Conservation (phyloP, 495 filamentous ascomycete species). For the Trichoderma orchidacearum region DNA sequence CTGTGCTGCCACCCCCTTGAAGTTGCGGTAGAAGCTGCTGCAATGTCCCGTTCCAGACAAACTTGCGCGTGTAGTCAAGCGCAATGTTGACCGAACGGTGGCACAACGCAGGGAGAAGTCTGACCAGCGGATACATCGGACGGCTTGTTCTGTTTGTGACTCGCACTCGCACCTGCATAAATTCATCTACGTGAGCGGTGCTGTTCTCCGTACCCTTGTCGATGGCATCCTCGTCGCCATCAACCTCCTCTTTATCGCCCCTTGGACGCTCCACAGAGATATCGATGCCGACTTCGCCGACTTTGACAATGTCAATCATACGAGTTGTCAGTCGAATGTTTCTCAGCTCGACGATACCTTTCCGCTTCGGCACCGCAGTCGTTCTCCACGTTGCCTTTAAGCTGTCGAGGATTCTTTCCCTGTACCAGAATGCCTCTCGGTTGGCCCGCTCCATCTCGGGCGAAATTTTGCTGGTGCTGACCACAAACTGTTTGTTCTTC, state of each 20-base stretch:
- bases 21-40: constrained; percentile 59
- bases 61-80: constrained; percentile 69
- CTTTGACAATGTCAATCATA: constrained; percentile 72
- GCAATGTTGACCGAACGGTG: constrained; percentile 60
- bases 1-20: constrained; percentile 34
- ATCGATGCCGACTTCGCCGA: constrained; percentile 66
- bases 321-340: constrained; percentile 54
- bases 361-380: constrained; percentile 33
- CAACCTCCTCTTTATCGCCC: constrained; percentile 4
- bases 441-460: constrained; percentile 65
- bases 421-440: constrained; percentile 86
- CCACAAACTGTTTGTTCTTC: constrained; percentile 74
- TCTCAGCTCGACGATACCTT: constrained; percentile 63
- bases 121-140: constrained; percentile 58
- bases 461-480: constrained; percentile 62
- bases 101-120: constrained; percentile 62
- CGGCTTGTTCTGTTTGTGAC: constrained; percentile 57
- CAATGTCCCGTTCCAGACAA: constrained; percentile 73
- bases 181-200: constrained; percentile 51
- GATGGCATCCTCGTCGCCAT: constrained; percentile 2
- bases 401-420: constrained; percentile 65
- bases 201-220: constrained; percentile 23
- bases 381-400: constrained; percentile 63
- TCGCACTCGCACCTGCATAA: constrained; percentile 52
- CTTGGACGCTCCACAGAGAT: constrained; percentile 33